Evolutionary conservation across 177 flowering plant species (phyloP), one percentile per base, ranked within the genome.

Genomic region (Vitis hybrid): DNA sequence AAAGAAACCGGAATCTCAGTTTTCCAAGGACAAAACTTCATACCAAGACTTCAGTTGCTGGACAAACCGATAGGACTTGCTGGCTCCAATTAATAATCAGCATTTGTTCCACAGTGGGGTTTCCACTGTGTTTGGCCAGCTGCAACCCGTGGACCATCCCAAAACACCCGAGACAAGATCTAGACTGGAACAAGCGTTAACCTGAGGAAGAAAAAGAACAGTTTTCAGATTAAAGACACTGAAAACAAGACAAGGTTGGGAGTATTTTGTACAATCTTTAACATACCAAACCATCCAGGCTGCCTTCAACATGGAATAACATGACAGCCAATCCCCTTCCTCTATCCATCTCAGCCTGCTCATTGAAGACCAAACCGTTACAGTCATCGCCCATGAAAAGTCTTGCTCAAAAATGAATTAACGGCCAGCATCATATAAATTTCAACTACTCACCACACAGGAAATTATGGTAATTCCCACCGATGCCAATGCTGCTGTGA

Each of bases 81-180:
- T 31, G 52, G 38, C 52, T 62, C 64, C 49, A 15, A 9, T 19
- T 58, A 52, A 31, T 60, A 6, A 57, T 78, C 75, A 93, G 79
- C 95, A 89, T 77, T 92, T 89, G 15, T 81, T 81, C 74, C 81
- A 58, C 64, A 73, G 74, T 11, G 65, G 59, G 52, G 63, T 73
- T 14, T 81, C 89, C 3, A 59, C 62, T 54, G 88, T 84, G 73
- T 83, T 77, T 22, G 86, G 91, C 97, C 93, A 95, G 77, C 94
- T 95, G 84, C 99, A 95, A 67, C 99, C 99, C 1, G 83, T 79
- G 22, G 99, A 95, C 98, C 96, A 93, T 68, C 89, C 90, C 69
- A 95, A 76, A 64, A 95, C 96, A 59, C 99, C 99, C 18, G 85
- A 85, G 52, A 93, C 79, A 62, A 81, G 71, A 80, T 93, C 97